Percentiles rank a stretch among this genome's conserved stretches.
These are phyloP conservation scores for Macroventuria anomochaeta DNA, from an alignment of 2,329 filamentous ascomycete genomes.

Conservation along the genomic window DNA sequence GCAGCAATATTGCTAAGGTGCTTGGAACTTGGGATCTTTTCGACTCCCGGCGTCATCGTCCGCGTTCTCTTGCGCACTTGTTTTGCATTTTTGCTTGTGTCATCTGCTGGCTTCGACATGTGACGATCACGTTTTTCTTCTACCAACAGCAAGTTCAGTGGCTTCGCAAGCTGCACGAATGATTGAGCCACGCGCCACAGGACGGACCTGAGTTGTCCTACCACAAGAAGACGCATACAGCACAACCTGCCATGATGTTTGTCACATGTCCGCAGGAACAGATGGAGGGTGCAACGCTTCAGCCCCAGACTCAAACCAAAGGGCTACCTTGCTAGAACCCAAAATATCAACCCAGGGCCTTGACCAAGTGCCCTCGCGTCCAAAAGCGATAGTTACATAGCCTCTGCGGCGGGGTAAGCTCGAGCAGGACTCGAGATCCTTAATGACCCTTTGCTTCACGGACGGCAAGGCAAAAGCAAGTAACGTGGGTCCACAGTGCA, in stretches of 20 bases:
- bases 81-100: slow-evolving; percentile 5
- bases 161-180: slow-evolving; percentile 14
- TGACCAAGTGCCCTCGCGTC: background rate
- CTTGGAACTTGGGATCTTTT: no score
- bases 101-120: background rate
- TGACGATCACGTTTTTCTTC: slow-evolving; percentile 8
- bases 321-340: slow-evolving; percentile 1
- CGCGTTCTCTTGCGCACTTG: slow-evolving; percentile 1
- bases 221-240: background rate
- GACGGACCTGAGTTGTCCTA: slow-evolving; percentile 4
- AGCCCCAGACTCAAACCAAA: background rate
- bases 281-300: background rate
- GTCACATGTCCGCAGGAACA: slow-evolving; percentile 11
- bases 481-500: slow-evolving; percentile 15
- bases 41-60: no score
- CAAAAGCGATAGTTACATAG: slow-evolving; percentile 8
- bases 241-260: slow-evolving; percentile 3
- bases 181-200: slow-evolving; percentile 29
- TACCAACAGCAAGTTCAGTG: slow-evolving; percentile 1
- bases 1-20: no score
- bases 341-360: background rate
- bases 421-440: slow-evolving; percentile 8
- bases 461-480: slow-evolving; percentile 23
- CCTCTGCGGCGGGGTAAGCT: slow-evolving; percentile 10
- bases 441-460: slow-evolving; percentile 2